Percentiles rank a stretch among this genome's conserved stretches.
Conservation (phyloP, 495 filamentous ascomycete species). For the Cercophora samala region DNA sequence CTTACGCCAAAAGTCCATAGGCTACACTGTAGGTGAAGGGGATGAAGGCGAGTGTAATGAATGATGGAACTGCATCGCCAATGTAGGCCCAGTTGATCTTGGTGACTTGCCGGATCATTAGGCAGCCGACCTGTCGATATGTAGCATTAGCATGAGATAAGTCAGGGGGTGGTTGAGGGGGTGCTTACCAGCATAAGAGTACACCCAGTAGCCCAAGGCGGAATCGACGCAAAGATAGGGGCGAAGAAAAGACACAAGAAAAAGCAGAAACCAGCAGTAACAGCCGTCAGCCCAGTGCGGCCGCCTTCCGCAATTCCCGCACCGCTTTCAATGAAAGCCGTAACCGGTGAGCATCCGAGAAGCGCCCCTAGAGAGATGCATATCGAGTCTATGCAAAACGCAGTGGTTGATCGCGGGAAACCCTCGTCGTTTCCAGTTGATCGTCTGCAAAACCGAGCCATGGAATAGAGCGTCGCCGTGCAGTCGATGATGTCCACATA, state of each 20-base stretch:
- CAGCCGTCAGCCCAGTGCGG: constrained; percentile 72
- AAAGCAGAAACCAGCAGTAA: constrained; percentile 70
- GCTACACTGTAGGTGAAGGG: constrained; percentile 79
- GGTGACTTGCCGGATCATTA: constrained; percentile 57
- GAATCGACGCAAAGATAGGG: constrained; percentile 77
- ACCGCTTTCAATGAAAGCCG: constrained; percentile 78
- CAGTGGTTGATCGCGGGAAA: constrained; percentile 64
- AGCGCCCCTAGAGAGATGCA: constrained; percentile 78
- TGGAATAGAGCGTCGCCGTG: constrained; percentile 68
- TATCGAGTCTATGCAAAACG: constrained; percentile 62
- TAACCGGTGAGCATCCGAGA: constrained; percentile 71
- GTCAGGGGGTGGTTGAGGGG: background rate
- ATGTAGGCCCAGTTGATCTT: constrained; percentile 55
- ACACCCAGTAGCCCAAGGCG: constrained; percentile 79
- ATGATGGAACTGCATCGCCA: constrained; percentile 72
- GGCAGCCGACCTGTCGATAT: constrained; percentile 45
- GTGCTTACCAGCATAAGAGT: constrained; percentile 67
- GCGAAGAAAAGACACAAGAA: constrained; percentile 78
- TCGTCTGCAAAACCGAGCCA: constrained; percentile 72
- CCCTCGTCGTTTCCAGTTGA: constrained; percentile 56
- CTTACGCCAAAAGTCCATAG: constrained; percentile 70
- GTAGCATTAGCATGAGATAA: constrained; percentile 3
- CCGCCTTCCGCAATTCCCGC: constrained; percentile 82
- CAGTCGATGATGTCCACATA: constrained; percentile 78
- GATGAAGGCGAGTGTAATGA: constrained; percentile 75